Evolutionary conservation across 257 asterid species (phyloP), one percentile per base, ranked within the genome.

Genomic region (Oldenlandia corymbosa): DNA sequence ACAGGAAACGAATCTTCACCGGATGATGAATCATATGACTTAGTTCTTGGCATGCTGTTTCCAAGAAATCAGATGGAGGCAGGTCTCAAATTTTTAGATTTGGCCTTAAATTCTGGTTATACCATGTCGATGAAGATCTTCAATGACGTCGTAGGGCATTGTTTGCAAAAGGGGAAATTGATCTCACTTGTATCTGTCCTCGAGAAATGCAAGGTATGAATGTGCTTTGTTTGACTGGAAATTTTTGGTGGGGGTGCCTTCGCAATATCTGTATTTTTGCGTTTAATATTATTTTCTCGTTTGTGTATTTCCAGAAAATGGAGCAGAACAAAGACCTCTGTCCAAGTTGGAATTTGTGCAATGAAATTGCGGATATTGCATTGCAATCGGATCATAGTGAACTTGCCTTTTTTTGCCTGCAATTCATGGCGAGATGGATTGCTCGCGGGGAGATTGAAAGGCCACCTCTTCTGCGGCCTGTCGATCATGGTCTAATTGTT

Each of bases 141-240:
- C 66, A 72, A 65, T 52, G 76, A 72, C 28, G 83, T 88, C 42
- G 89, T 90, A 73, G 69, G 53, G 34, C 65, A 66, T 66, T 90
- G 95, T 67, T 18, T 80, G 49, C 62, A 16, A 14, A 75, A 75
- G 39, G 75, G 70, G 45, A 93, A 81, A 73, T 75, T 87, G 76
- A 96, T 90, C 68, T 65, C 82, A 20, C 55, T 88, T 84, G 84
- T 81, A 57, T 83, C 94, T 41, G 52, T 90, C 73, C 76, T 90
- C 56, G 96, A 85, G 79, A 87, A 76, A 81, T 93, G 99, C 95
- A 85, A 90, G 96, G 99, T 90, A 75, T 62, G 34, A 37, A 17
- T 60, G 1, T 50, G 56, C 23, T 56, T 65, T 66, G 3, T 52
- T 67, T 75, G 32, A 72, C 65, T 46, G 24, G 62, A 67, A 49